Evolutionary conservation across 2,329 filamentous ascomycete genomes (phyloP).

Genomic region (Fusarium azukiicola): DNA sequence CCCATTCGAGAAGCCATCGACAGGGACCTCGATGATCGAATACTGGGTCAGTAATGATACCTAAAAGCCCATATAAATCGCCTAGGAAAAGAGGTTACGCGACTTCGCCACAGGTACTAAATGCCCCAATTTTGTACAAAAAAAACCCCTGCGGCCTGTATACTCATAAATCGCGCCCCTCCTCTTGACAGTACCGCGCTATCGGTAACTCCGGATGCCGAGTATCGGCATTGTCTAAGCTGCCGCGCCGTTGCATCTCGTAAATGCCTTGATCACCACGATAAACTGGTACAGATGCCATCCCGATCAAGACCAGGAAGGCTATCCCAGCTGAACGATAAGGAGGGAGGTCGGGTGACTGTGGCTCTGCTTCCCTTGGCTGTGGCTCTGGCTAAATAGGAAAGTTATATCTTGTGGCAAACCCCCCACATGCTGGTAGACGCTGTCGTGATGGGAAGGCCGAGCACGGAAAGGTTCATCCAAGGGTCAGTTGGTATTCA

Average conservation of each 20-base stretch:
- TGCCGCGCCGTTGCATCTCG: background rate
- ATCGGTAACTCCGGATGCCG: background rate
- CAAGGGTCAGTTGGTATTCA: background rate
- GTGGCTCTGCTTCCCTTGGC: background rate
- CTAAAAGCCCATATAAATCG: too few relatives aligned
- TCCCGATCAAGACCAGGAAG: background rate
- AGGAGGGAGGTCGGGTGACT: background rate
- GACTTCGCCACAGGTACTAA: too few relatives aligned
- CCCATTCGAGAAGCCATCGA: too few relatives aligned
- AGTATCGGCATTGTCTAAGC: background rate
- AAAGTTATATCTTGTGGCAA: conserved; percentile 41
- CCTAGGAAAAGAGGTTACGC: too few relatives aligned
- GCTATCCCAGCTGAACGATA: background rate
- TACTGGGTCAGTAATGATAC: too few relatives aligned
- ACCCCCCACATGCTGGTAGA: background rate
- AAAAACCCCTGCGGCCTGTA: too few relatives aligned
- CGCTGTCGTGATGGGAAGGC: conserved; percentile 21
- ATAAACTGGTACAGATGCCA: background rate
- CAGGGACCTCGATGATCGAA: too few relatives aligned
- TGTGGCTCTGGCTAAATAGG: conserved; percentile 22
- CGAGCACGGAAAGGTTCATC: conserved; percentile 2
- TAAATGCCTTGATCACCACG: background rate
- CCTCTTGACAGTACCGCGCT: background rate
- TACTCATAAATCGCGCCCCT: background rate
- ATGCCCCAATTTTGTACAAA: too few relatives aligned